Evolutionary conservation across 1,139 yeast genomes (phyloP).

Genomic region (Candida gigantensis): DNA sequence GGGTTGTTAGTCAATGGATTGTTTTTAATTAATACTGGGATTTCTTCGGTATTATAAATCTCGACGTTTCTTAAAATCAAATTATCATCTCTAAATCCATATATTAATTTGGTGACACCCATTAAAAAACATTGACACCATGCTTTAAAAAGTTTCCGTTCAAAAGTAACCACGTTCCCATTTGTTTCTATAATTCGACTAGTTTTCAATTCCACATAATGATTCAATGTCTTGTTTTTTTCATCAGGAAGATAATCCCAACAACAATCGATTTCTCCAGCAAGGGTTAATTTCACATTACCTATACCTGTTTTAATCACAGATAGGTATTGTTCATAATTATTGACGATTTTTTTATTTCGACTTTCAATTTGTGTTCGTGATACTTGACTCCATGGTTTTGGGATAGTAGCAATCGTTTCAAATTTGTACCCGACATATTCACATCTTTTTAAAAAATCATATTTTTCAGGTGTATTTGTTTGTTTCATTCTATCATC

Average conservation of each 20-base stretch:
- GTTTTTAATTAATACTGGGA: conserved; percentile 62
- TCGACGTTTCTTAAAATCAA: conserved; percentile 67
- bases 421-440: conserved; percentile 88
- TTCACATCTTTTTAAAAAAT: conserved; percentile 44
- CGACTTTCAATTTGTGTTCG: conserved; percentile 70
- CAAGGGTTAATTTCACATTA: conserved; percentile 62
- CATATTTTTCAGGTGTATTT: conserved; percentile 37
- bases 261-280: conserved; percentile 91
- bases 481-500: conserved; percentile 21
- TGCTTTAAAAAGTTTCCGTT: conserved; percentile 67
- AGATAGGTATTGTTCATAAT: conserved; percentile 74
- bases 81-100: conserved; percentile 83
- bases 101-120: conserved; percentile 75
- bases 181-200: conserved; percentile 54
- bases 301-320: conserved; percentile 88
- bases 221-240: conserved; percentile 50
- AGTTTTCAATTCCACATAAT: conserved; percentile 87
- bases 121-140: conserved; percentile 95
- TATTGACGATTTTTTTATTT: conserved; percentile 56
- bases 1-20: conserved; percentile 31
- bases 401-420: conserved; percentile 67
- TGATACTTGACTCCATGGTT: conserved; percentile 72
- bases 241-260: conserved; percentile 73
- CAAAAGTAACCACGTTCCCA: conserved; percentile 60
- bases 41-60: conserved; percentile 71